These are phyloP conservation scores for Sclerotinia trifoliorum DNA, from an alignment of 2,329 filamentous ascomycete genomes.

Conservation along the genomic window DNA sequence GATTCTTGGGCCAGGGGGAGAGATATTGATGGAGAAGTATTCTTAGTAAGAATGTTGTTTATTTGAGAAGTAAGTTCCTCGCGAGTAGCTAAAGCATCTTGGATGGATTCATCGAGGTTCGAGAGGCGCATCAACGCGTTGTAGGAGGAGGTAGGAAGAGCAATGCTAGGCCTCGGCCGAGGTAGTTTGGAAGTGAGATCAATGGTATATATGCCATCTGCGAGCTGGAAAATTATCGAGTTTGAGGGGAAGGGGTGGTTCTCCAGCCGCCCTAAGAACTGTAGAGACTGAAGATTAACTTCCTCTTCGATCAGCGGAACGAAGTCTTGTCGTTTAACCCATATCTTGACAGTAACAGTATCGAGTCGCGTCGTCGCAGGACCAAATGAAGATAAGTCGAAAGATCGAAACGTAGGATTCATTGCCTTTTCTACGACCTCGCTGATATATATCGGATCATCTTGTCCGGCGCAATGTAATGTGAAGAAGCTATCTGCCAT, in stretches of 20 bases:
- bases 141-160: constrained; percentile 72
- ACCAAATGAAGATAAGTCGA: constrained; percentile 67
- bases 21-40: constrained; percentile 43
- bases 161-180: constrained; percentile 51
- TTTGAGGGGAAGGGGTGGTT: constrained; percentile 75
- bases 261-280: constrained; percentile 73
- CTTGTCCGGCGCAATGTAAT: constrained; percentile 64
- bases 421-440: constrained; percentile 77
- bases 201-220: constrained; percentile 82
- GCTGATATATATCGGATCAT: constrained; percentile 84
- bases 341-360: constrained; percentile 67
- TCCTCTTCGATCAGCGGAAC: constrained; percentile 68
- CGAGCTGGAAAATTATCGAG: constrained; percentile 79
- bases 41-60: constrained; percentile 52
- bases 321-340: constrained; percentile 61
- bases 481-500: constrained; percentile 91
- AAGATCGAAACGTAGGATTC: constrained; percentile 87
- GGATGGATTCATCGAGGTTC: constrained; percentile 85
- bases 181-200: constrained; percentile 55
- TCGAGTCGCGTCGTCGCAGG: constrained; percentile 65
- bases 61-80: constrained; percentile 77
- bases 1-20: constrained; percentile 52
- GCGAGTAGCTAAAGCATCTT: constrained; percentile 79
- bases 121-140: constrained; percentile 83
- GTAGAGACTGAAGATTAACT: constrained; percentile 68